Evolutionary conservation across 2,329 filamentous ascomycete species (phyloP).

Genomic region (Penicillium sp.): DNA sequence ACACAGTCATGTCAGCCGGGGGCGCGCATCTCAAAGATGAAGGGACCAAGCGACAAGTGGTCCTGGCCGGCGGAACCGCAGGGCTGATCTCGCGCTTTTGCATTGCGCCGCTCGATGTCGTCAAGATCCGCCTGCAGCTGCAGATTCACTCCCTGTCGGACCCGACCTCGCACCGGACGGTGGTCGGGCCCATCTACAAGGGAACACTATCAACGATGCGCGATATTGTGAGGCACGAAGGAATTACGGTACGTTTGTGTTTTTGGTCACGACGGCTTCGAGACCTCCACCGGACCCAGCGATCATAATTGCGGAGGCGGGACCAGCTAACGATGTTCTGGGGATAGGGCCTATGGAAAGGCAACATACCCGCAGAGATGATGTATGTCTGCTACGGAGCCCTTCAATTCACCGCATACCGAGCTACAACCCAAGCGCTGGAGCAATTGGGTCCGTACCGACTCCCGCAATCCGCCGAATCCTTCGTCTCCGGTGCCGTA

Average conservation of each 20-base stretch:
- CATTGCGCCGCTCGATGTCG: constrained; percentile 92
- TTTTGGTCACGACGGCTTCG: not conserved
- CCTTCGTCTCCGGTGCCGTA: constrained; percentile 80
- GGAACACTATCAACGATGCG: constrained; percentile 77
- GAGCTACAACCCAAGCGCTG: constrained; percentile 72
- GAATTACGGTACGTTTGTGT: constrained; percentile 64
- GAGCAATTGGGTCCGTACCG: constrained; percentile 57
- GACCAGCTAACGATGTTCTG: constrained; percentile 9
- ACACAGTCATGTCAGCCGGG: constrained; percentile 66
- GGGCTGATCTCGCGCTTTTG: constrained; percentile 94
- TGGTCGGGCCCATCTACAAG: constrained; percentile 63
- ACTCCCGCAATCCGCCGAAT: constrained; percentile 72
- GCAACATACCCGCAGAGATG: constrained; percentile 92
- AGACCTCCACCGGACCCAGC: constrained; percentile 4
- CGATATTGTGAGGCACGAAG: constrained; percentile 80
- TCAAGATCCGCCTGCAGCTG: constrained; percentile 96
- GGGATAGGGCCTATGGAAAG: constrained; percentile 81
- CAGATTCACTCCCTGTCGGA: constrained; percentile 85
- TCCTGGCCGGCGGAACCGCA: constrained; percentile 71
- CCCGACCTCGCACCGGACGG: constrained; percentile 63
- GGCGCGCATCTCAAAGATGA: constrained; percentile 73
- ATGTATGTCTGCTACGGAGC: constrained; percentile 92
- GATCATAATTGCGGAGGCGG: not conserved
- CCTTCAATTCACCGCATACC: constrained; percentile 88
- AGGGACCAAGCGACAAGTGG: constrained; percentile 71